These are phyloP conservation scores for Houttuynia cordata DNA, from an alignment of 164 flowering plant species.

Conservation along the genomic window DNA sequence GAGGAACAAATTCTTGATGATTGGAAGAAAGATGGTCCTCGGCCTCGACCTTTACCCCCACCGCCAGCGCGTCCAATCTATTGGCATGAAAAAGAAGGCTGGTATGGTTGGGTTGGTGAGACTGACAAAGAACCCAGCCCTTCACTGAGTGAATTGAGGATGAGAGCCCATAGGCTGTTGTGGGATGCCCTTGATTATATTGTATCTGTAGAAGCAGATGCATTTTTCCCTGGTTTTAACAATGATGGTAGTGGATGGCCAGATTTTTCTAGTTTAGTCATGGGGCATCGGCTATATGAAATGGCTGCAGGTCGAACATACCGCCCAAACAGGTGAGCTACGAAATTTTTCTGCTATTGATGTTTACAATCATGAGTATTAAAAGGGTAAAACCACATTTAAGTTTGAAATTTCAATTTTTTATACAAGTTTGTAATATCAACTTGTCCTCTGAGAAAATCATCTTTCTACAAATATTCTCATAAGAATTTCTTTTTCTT, in stretches of 20 bases:
- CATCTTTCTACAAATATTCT: neutral
- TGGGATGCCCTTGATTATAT: constrained; percentile 96
- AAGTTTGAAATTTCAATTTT: too few species aligned
- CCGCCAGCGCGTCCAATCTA: constrained; percentile 91
- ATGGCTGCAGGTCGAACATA: constrained; percentile 73
- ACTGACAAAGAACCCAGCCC: constrained; percentile 71
- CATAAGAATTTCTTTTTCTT: neutral
- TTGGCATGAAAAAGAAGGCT: constrained; percentile 92
- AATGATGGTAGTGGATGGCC: constrained; percentile 86
- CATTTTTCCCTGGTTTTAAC: constrained; percentile 86
- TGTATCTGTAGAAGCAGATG: constrained; percentile 91
- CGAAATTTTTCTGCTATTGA: neutral
- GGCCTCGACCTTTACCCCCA: constrained; percentile 99
- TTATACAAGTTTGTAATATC: too few species aligned
- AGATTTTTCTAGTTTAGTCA: constrained; percentile 87
- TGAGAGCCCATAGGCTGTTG: constrained; percentile 74
- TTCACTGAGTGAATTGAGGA: constrained; percentile 55
- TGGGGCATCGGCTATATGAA: constrained; percentile 86
- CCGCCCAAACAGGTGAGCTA: constrained; percentile 86
- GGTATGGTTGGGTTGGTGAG: constrained; percentile 98
- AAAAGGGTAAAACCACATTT: too few species aligned
- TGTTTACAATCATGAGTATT: too few species aligned
- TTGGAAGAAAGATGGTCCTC: constrained; percentile 89
- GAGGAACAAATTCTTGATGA: constrained; percentile 52
- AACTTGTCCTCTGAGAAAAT: too few species aligned